Evolutionary conservation across 1,284 basidiomycete genomes (phyloP), one percentile per base, ranked within the genome.

Genomic region (Grifola frondosa): DNA sequence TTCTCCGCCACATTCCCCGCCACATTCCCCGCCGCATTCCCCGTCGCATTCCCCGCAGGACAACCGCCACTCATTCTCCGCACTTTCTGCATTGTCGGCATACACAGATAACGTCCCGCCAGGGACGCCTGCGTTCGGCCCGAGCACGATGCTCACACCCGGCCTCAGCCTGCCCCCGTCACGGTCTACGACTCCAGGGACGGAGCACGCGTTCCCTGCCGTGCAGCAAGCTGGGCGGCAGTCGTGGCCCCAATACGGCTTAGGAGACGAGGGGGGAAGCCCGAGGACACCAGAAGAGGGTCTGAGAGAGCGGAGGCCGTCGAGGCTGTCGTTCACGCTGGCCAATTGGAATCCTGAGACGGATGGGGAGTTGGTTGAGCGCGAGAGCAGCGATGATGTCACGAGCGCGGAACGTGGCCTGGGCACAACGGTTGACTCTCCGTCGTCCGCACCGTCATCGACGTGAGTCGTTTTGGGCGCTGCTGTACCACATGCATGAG

Each of bases 341-440:
- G 50, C 58, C 35, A 58, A 58, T 42, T 59, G 58, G 56, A 59
- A 57, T 32, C 57, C 54, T 17, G 51, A 52, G 44, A 59, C 57
- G 40, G 57, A 59, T 32, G 53, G 50, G 24, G 50, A 54, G 37
- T 44, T 56, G 32, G 52, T 44, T 20, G 17, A 48, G 37, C 39
- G 49, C 11, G 49, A 42, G 40, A 42, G 47, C 40, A 21, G 30
- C 9, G 49, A 48, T n/a, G 51, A 46, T 16, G 46, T 6, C 37
- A 25, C 36, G 41, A 3, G 24, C 40, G 16, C 16, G 26, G 21
- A 39, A 26, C 28, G 21, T 30, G 32, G n/a, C n/a, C n/a, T n/a
- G n/a, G n/a, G n/a, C n/a, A n/a, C n/a, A n/a, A n/a, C n/a, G n/a
- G n/a, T n/a, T n/a, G n/a, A n/a, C n/a, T n/a, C n/a, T n/a, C n/a